Conservation (phyloP, 805 yeast genomes). For the Ascoidea asiatica region DNA sequence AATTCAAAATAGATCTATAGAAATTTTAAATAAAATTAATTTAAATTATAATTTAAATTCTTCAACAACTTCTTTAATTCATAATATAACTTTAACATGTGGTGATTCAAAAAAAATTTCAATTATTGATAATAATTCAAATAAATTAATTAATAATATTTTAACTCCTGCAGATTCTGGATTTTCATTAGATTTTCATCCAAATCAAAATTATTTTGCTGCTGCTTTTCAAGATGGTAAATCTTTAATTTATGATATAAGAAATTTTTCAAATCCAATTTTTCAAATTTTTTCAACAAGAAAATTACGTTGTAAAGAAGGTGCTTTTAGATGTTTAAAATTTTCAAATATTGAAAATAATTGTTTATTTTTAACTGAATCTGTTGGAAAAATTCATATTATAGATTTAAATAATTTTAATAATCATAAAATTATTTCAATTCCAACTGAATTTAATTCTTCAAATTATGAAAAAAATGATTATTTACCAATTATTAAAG, state of each 20-base stretch:
- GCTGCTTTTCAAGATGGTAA: conserved; percentile 81
- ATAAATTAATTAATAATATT: conserved; percentile 6
- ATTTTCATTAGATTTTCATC: conserved; percentile 66
- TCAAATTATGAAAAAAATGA: neutral
- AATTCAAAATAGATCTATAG: conserved; percentile 30
- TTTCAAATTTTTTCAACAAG: conserved; percentile 49
- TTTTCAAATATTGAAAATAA: conserved; percentile 62
- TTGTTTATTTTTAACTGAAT: conserved; percentile 65
- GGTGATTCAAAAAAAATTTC: conserved; percentile 69
- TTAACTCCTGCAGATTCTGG: conserved; percentile 41
- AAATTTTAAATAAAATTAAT: conserved; percentile 27
- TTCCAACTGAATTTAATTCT: conserved; percentile 28
- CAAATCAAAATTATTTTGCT: conserved; percentile 63
- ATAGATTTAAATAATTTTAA: conserved; percentile 63
- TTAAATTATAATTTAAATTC: conserved; percentile 64
- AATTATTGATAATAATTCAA: conserved; percentile 31
- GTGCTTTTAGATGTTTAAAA: conserved; percentile 27
- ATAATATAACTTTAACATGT: conserved; percentile 43
- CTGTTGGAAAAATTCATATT: conserved; percentile 76
- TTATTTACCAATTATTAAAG: neutral
- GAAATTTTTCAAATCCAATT: conserved; percentile 43
- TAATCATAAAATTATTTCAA: conserved; percentile 63
- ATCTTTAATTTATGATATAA: conserved; percentile 61
- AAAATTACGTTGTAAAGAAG: conserved; percentile 18
- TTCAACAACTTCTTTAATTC: conserved; percentile 54